Evolutionary conservation across 805 yeast genomes (phyloP), one percentile per base, ranked within the genome.

Genomic region (Hanseniaspora meyeri): DNA sequence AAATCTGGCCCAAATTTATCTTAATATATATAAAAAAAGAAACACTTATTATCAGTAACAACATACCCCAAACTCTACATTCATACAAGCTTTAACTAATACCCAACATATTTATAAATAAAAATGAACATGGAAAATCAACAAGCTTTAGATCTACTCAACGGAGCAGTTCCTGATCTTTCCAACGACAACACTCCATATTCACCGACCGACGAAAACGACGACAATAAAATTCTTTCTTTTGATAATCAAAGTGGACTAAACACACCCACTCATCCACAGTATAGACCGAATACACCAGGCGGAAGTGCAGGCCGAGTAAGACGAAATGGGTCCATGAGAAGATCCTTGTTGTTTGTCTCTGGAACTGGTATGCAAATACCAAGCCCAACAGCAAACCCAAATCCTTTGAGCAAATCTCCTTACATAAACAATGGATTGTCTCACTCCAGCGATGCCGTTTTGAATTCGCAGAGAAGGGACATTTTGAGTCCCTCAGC

Each of bases 361-460:
- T 53, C 57, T n/a, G 57, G 57, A 2, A 38, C 57, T 27, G 57
- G 57, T 14, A 53, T 53, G 57, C 57, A 53, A 32, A 32, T 53
- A 12, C 49, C 57, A 17, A 53, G 51, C 20, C 51, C 57, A 6
- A 12, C 38, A 5, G 43, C 57, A 12, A 53, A 40, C 29, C 47
- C 51, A 11, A 36, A 14, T 16, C 38, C 38, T 12, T 24, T 49
- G 10, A 14, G 29, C 27, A 53, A 53, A 5, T 38, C 51, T 19
- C 51, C 57, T 0, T 45, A 46, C 34, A 4, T 16, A 9, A 46
- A 49, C 11, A 43, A 40, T 5, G 39, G 16, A 29, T 19, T 53
- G 2, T 38, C 51, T 2, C 51, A 53, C 4, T 53, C 57, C 16
- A 38, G 36, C 10, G 57, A 53, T 31, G 40, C 36, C n/a, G 9